Evolutionary conservation across 2,329 filamentous ascomycete genomes (phyloP).

Genomic region (Sporothrix pallida): DNA sequence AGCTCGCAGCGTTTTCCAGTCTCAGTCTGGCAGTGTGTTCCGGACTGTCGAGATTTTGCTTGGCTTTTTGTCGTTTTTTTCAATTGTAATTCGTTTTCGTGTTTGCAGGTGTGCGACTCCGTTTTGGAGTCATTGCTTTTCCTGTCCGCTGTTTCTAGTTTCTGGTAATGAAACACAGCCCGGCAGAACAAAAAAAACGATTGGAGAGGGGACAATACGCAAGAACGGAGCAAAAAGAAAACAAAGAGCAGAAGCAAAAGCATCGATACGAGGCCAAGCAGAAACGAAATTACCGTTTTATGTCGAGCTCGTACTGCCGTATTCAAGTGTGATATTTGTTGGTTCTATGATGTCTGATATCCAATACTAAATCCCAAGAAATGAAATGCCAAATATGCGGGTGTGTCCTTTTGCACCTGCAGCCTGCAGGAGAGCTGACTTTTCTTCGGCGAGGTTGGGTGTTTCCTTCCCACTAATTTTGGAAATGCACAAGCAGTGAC

Average conservation of each 20-base stretch:
- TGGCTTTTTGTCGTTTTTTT: not conserved
- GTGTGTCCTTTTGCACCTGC: constrained; percentile 9
- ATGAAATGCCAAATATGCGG: not conserved
- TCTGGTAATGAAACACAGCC: constrained; percentile 4
- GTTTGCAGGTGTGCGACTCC: not conserved
- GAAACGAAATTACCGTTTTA: constrained; percentile 21
- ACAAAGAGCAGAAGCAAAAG: not conserved
- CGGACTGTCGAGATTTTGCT: not conserved
- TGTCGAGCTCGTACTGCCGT: constrained; percentile 6
- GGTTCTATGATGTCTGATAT: constrained; percentile 1
- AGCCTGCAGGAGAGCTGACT: not conserved
- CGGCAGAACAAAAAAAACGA: not conserved
- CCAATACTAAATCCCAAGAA: not conserved
- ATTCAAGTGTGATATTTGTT: not conserved
- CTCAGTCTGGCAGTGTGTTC: not conserved
- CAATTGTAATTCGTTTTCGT: constrained; percentile 8
- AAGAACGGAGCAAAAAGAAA: not conserved
- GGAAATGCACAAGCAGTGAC: not conserved
- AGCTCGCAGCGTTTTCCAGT: constrained; percentile 11
- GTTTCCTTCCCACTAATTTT: not conserved
- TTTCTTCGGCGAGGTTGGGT: constrained; percentile 5
- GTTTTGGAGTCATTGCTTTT: not conserved
- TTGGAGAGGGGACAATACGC: not conserved
- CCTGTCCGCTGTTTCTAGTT: constrained; percentile 4
- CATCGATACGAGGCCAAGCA: not conserved